These are phyloP conservation scores for Caloboletus firmus DNA, from an alignment of 1,284 basidiomycete species.

Conservation along the genomic window DNA sequence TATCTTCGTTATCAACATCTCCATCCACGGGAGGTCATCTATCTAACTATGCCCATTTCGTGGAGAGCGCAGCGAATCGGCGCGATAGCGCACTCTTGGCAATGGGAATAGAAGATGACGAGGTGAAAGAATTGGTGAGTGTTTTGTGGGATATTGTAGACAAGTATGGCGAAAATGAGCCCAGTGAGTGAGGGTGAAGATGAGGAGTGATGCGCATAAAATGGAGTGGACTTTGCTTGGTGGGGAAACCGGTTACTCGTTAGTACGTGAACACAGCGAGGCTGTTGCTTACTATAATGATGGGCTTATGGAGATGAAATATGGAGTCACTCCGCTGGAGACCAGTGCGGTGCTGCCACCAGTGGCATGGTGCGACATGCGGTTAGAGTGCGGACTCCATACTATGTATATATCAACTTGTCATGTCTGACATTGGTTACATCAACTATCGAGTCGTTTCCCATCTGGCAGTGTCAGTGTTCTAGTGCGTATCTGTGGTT, in stretches of 20 bases:
- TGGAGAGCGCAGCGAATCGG: constrained; percentile 39
- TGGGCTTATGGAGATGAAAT: not conserved
- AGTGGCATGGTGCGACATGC: not conserved
- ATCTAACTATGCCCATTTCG: constrained; percentile 44
- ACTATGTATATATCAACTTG: not conserved
- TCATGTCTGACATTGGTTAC: not conserved
- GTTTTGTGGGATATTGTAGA: constrained; percentile 54
- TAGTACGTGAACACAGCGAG: not conserved
- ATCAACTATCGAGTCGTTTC: not conserved
- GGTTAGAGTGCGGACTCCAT: not conserved
- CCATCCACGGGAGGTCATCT: constrained; percentile 39
- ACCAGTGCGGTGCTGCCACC: no score
- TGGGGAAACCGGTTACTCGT: not conserved
- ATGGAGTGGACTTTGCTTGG: no score
- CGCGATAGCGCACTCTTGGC: constrained; percentile 23
- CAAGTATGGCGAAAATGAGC: constrained; percentile 38
- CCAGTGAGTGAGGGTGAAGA: constrained; percentile 27
- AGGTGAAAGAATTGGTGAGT: constrained; percentile 49
- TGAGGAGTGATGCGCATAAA: constrained; percentile 22
- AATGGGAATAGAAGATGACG: constrained; percentile 47
- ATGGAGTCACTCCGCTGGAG: not conserved
- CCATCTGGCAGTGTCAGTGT: not conserved
- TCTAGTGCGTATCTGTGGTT: not conserved
- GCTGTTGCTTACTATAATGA: not conserved
- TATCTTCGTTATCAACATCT: constrained; percentile 29